A percentile compares a stretch with the other conserved stretches of the same genome.
Conservation (phyloP, 306 rosid genomes). For the Sechiopsis laciniata region DNA sequence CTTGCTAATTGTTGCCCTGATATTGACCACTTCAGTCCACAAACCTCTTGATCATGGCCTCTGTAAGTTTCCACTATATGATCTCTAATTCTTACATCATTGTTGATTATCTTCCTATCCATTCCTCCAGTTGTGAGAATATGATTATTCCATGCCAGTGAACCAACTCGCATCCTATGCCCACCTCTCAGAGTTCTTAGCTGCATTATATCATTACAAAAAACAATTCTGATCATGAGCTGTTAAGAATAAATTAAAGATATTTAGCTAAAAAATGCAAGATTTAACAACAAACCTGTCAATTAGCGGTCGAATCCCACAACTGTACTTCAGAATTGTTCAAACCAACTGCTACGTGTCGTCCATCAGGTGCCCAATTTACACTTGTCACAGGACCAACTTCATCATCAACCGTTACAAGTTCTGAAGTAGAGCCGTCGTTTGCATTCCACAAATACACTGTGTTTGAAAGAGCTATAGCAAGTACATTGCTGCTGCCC, state of each 20-base stretch:
- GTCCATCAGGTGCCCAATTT: constrained; percentile 77
- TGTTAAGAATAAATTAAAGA: not conserved
- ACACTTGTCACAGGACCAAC: constrained; percentile 63
- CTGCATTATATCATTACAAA: constrained; percentile 30
- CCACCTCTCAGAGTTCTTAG: constrained; percentile 51
- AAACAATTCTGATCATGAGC: not conserved
- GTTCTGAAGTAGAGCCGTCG: constrained; percentile 51
- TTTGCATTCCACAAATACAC: constrained; percentile 67
- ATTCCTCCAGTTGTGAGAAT: constrained; percentile 69
- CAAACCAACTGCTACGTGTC: constrained; percentile 62
- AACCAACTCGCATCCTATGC: constrained; percentile 56
- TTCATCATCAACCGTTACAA: constrained; percentile 56
- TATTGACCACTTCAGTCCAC: constrained; percentile 74
- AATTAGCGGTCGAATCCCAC: constrained; percentile 51
- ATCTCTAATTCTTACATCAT: constrained; percentile 62
- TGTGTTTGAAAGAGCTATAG: constrained; percentile 52
- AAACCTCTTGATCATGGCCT: constrained; percentile 65
- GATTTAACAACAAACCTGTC: constrained; percentile 34
- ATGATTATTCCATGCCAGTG: constrained; percentile 70
- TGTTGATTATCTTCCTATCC: constrained; percentile 59
- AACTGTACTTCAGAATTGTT: constrained; percentile 65
- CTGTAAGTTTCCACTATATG: constrained; percentile 61
- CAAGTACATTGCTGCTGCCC: constrained; percentile 53
- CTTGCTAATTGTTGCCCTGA: constrained; percentile 68
- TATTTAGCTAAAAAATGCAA: not conserved